These are phyloP conservation scores for Epichloe bromicola DNA, from an alignment of 2,329 filamentous ascomycete genomes.

Conservation along the genomic window DNA sequence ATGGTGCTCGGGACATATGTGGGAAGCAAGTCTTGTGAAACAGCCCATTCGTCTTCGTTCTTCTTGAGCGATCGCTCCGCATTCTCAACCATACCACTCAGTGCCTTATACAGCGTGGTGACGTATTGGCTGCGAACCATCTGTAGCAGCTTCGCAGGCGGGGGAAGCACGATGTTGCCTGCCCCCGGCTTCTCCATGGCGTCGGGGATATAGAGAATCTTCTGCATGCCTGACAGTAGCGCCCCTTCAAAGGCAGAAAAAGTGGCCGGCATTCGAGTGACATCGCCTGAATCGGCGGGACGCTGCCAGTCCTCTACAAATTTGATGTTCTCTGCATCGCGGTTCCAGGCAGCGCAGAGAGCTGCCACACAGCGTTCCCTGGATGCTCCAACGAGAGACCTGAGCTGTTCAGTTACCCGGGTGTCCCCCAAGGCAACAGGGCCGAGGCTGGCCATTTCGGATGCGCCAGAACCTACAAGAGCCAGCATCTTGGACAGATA, in stretches of 20 bases:
- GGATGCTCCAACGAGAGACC: conserved; percentile 59
- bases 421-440: conserved; percentile 44
- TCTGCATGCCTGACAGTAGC: conserved; percentile 78
- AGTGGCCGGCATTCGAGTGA: conserved; percentile 80
- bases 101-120: conserved; percentile 80
- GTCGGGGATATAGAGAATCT: conserved; percentile 86
- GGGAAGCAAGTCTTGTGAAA: conserved; percentile 30
- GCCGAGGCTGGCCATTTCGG: conserved; percentile 67
- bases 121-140: conserved; percentile 89
- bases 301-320: conserved; percentile 89
- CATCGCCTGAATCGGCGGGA: conserved; percentile 65
- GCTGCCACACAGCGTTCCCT: conserved; percentile 78
- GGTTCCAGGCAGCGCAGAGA: conserved; percentile 82
- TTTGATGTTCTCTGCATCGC: conserved; percentile 85
- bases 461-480: conserved; percentile 74
- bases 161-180: conserved; percentile 75
- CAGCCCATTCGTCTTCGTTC: conserved; percentile 48
- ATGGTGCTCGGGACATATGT: conserved; percentile 10
- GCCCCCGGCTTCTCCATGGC: conserved; percentile 60
- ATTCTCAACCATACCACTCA: conserved; percentile 95
- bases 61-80: conserved; percentile 63
- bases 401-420: conserved; percentile 58
- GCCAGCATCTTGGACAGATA: conserved; percentile 74
- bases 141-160: conserved; percentile 74
- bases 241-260: conserved; percentile 79